Percentiles rank a stretch among this genome's conserved stretches.
Conservation (phyloP, 495 filamentous ascomycete species). For the Trichoderma orchidacearum region DNA sequence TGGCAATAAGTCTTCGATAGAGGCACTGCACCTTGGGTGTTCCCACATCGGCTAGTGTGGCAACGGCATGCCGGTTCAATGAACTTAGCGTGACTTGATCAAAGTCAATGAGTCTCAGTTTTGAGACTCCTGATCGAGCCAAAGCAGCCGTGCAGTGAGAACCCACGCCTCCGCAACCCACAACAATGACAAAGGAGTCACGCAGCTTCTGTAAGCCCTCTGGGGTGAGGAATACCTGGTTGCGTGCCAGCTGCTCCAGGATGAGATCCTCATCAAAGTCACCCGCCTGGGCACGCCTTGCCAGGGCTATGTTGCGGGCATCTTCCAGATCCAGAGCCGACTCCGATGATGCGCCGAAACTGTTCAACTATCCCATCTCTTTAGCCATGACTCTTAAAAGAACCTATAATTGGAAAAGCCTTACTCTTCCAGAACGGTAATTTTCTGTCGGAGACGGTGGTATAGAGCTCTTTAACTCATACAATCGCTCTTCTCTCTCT, state of each 20-base stretch:
- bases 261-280: conserved; percentile 94
- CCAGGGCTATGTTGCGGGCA: conserved; percentile 59
- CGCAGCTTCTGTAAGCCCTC: conserved; percentile 69
- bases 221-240: conserved; percentile 79
- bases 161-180: conserved; percentile 90
- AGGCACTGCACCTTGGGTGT: conserved; percentile 87
- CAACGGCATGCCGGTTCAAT: conserved; percentile 87
- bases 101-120: conserved; percentile 87
- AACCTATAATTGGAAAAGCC: not conserved
- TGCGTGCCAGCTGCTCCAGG: conserved; percentile 89
- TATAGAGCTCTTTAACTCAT: conserved; percentile 61
- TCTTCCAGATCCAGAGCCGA: conserved; percentile 54
- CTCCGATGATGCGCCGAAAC: conserved; percentile 53
- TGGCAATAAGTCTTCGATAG: conserved; percentile 60
- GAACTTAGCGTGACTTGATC: conserved; percentile 93
- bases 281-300: conserved; percentile 65
- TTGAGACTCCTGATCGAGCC: conserved; percentile 74
- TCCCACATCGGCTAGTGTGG: conserved; percentile 86
- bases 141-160: conserved; percentile 82
- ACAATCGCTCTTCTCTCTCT: conserved; percentile 44
- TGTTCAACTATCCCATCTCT: conserved; percentile 34
- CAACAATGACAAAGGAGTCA: conserved; percentile 69
- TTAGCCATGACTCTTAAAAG: not conserved
- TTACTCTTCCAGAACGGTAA: conserved; percentile 1
- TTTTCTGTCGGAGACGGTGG: conserved; percentile 33